Conservation (phyloP, 495 filamentous ascomycete genomes). For the Annulohypoxylon nitens region DNA sequence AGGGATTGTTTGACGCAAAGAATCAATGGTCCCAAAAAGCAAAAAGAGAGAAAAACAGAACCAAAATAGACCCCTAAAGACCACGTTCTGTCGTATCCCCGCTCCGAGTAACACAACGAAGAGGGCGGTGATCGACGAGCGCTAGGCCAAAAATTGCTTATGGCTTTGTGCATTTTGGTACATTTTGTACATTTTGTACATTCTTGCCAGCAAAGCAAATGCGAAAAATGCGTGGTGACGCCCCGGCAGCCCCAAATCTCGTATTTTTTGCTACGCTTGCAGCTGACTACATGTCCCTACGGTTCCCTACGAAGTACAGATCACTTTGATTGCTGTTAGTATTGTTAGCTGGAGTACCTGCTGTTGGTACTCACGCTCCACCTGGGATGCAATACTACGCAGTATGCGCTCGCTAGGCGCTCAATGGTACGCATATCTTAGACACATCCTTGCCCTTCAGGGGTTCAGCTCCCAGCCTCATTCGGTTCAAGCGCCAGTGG, state of each 20-base stretch:
- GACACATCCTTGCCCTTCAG: constrained; percentile 20
- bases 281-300: constrained; percentile 11
- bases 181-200: constrained; percentile 11
- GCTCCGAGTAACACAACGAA: constrained; percentile 28
- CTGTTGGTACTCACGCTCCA: neutral
- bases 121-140: constrained; percentile 41
- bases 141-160: constrained; percentile 43
- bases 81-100: constrained; percentile 30
- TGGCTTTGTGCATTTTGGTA: constrained; percentile 36
- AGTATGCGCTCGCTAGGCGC: constrained; percentile 40
- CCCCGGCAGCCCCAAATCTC: constrained; percentile 36
- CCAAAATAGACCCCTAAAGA: neutral
- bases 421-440: constrained; percentile 39
- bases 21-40: constrained; percentile 31
- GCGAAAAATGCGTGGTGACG: constrained; percentile 41
- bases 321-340: neutral
- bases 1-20: constrained; percentile 46
- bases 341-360: neutral
- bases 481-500: constrained; percentile 36
- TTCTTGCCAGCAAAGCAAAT: constrained; percentile 42
- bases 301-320: neutral
- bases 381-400: constrained; percentile 5
- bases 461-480: constrained; percentile 45
- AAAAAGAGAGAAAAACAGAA: neutral
- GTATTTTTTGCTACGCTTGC: constrained; percentile 37